Evolutionary conservation across 2,329 filamentous ascomycete genomes (phyloP).

Genomic region (Trichoderma simmonsii): DNA sequence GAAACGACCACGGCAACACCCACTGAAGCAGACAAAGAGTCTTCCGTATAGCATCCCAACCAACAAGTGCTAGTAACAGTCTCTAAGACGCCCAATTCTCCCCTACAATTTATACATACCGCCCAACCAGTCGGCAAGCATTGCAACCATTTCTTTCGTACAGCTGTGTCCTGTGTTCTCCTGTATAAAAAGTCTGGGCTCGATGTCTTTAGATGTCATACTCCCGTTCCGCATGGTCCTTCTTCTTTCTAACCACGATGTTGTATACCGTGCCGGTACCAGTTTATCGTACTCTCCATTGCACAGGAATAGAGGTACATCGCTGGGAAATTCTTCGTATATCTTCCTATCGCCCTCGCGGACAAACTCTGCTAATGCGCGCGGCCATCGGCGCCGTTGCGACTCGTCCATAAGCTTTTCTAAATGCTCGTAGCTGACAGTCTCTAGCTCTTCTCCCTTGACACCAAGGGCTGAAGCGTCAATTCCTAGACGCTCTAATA

Average conservation of each 20-base stretch:
- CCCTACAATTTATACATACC: not conserved
- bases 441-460: not conserved
- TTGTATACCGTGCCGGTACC: not conserved
- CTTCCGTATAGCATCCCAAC: not conserved
- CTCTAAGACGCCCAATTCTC: no score
- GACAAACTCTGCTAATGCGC: not conserved
- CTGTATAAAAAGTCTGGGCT: not conserved
- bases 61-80: not conserved
- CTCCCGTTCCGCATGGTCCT: not conserved
- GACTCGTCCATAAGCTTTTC: not conserved
- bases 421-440: not conserved
- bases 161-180: constrained; percentile 6
- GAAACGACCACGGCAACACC: not conserved
- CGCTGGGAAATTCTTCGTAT: not conserved
- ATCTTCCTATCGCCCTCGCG: not conserved
- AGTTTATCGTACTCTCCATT: constrained; percentile 2
- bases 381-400: constrained; percentile 5
- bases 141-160: constrained; percentile 12
- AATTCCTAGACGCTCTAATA: not conserved
- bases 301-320: not conserved
- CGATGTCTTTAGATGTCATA: not conserved
- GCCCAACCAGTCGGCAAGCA: constrained; percentile 1
- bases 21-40: not conserved
- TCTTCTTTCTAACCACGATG: not conserved
- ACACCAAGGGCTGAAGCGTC: not conserved